Base-by-base conservation (phyloP, 2,329 filamentous ascomycete genomes). In the Diaporthe caulivora region DNA sequence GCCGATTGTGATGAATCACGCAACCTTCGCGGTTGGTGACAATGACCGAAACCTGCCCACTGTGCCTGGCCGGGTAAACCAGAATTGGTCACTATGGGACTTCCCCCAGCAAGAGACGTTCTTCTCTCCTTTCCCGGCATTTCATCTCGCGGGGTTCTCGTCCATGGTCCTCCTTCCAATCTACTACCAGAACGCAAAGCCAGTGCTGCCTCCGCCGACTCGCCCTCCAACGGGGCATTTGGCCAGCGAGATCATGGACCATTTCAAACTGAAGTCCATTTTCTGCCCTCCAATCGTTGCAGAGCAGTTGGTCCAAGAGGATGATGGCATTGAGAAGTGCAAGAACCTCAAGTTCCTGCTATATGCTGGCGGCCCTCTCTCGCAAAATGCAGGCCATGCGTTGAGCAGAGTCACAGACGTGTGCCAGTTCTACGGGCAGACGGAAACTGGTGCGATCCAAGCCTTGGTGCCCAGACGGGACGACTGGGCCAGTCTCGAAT, bases 361-460 rank as follows among this genome's bases (percentile, higher is more conserved):
- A 21, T 78, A 78, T 47, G 76, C 76, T 3, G 77, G 76, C 7
- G 77, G 77, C 0, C 76, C 76, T 0, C 75, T 78, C 31, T 77
- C 76, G 0, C 74, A 75, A 44, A 13, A 42, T 10, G 74, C 73
- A 18, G 77, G 77, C 13, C 73, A 75, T 34, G 69, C 72, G 24
- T 44, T 78, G 21, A 76, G 73, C 72, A 73, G 72, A 26, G 75
- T 77, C 40, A 78, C 76, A 1, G 75, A 76, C 15, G 75, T 78
- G 21, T 77, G 77, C 58, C 77, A 78, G 21, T 73, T 78, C 44
- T 77, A 76, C 49, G 77, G 77, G 18, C 67, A 70, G 31, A 78
- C 76, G 26, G 77, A 78, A 58, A 76, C 76, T 6, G 77, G 76
- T 5, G 47, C 74, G 1, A 58, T 77, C 13, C 74, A 76, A 15